Evolutionary conservation across 2,329 filamentous ascomycete genomes (phyloP).

Genomic region (Rhexocercosporidium sp.): DNA sequence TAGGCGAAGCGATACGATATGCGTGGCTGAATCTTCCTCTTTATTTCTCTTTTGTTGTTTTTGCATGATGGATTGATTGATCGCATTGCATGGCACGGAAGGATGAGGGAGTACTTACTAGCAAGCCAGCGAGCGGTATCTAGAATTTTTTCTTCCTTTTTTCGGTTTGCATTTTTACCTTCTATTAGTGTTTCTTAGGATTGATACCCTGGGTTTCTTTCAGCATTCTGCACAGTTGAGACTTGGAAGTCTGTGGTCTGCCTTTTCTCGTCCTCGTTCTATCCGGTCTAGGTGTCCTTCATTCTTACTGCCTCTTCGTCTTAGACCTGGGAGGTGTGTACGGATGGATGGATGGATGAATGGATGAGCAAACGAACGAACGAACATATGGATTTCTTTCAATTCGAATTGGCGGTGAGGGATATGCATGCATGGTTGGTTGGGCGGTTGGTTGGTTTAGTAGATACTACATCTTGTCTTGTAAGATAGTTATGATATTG

Average conservation of each 20-base stretch:
- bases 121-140: background rate
- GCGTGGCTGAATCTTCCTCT: background rate
- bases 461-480: background rate
- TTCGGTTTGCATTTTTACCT: no score
- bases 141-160: background rate
- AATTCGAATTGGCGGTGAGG: background rate
- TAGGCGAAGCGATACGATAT: background rate
- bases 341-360: no score
- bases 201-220: slow-evolving; percentile 10
- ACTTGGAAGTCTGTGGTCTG: no score
- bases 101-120: background rate
- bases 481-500: background rate
- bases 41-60: background rate
- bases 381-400: no score
- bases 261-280: no score
- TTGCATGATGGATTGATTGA: background rate
- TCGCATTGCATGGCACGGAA: background rate
- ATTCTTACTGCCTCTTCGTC: no score
- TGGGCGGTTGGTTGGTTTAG: background rate
- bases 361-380: no score
- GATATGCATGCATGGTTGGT: background rate
- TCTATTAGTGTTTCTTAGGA: background rate
- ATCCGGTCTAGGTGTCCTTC: no score
- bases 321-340: no score
- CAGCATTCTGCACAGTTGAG: background rate